These are phyloP conservation scores for Hyphopichia khmerensis DNA, from an alignment of 1,139 yeast species.

Conservation along the genomic window DNA sequence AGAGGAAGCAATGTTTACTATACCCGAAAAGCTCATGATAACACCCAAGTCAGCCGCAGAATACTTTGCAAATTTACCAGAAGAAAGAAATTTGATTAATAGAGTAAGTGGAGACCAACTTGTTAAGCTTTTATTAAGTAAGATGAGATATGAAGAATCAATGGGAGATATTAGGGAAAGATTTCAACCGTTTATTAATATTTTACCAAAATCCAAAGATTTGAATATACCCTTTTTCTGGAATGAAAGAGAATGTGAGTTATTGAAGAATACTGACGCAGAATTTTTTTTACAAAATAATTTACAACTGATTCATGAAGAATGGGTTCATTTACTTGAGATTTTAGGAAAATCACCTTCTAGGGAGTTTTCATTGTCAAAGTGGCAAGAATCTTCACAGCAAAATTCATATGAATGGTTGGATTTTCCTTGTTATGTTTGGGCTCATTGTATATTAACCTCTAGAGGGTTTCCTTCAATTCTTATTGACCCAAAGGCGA, in stretches of 20 bases:
- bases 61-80: neutral
- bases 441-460: conserved; percentile 1
- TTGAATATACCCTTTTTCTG: conserved; percentile 2
- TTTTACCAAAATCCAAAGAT: neutral
- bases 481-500: neutral
- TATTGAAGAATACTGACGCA: neutral
- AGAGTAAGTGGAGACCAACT: neutral
- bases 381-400: neutral
- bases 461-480: conserved; percentile 1
- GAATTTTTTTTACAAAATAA: neutral
- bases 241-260: neutral
- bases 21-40: neutral
- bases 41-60: neutral
- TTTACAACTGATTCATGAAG: neutral
- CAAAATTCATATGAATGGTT: neutral
- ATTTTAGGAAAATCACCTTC: neutral
- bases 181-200: neutral
- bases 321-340: neutral
- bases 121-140: neutral
- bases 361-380: neutral
- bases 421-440: neutral
- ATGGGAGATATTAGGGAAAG: neutral
- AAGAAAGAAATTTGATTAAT: neutral
- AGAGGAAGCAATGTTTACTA: neutral
- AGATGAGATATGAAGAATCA: neutral